Evolutionary conservation across 768 basidiomycete genomes (phyloP).

Genomic region (Lentinula aciculospora): DNA sequence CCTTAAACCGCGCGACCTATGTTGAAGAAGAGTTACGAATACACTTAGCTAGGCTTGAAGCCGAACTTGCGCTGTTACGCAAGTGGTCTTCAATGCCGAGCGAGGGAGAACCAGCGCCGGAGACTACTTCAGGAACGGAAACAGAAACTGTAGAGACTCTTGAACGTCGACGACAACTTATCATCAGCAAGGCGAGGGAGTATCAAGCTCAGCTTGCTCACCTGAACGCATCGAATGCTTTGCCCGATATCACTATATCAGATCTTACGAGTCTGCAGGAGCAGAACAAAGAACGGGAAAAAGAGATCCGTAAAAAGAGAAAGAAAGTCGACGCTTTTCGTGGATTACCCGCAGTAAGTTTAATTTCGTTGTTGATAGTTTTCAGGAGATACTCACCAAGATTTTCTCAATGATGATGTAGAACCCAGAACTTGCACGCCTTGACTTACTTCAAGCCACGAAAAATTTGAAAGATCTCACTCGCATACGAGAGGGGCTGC

Average conservation of each 20-base stretch:
- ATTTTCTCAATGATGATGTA: background rate
- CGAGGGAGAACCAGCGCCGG: background rate
- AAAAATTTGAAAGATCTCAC: background rate
- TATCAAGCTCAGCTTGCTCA: slow-evolving; percentile 34
- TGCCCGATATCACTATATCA: slow-evolving; percentile 28
- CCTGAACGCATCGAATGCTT: slow-evolving; percentile 14
- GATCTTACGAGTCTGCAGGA: slow-evolving; percentile 33
- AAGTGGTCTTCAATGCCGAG: slow-evolving; percentile 21
- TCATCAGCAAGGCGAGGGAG: slow-evolving; percentile 43
- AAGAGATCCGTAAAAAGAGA: slow-evolving; percentile 36
- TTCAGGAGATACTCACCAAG: background rate
- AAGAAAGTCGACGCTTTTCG: slow-evolving; percentile 41
- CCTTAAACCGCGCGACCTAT: slow-evolving; percentile 24
- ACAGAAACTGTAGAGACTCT: slow-evolving; percentile 24
- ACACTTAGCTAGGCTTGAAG: slow-evolving; percentile 25
- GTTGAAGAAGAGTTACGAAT: slow-evolving; percentile 31
- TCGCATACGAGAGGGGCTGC: background rate
- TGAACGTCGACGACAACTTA: slow-evolving; percentile 33
- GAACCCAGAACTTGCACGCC: background rate
- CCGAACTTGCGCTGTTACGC: slow-evolving; percentile 31
- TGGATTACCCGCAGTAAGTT: slow-evolving; percentile 43
- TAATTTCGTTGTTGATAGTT: background rate
- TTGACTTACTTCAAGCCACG: background rate
- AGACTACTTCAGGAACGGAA: slow-evolving; percentile 29
- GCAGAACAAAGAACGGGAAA: slow-evolving; percentile 27